phyloP scores from a whole-genome alignment of 176 grass and related monocot species.

The Luzula sylvatica region DNA sequence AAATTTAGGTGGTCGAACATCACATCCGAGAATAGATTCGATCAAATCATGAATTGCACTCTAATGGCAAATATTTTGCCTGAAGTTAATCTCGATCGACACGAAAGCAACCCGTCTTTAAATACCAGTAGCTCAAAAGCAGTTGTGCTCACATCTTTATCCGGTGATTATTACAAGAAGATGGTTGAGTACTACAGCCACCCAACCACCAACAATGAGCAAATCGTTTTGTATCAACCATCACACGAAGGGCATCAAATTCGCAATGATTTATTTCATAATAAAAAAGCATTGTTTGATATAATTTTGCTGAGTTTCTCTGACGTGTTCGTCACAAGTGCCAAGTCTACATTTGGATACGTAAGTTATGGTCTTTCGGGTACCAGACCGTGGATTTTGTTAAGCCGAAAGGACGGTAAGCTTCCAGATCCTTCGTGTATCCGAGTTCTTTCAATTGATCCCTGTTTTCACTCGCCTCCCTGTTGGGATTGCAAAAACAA shows the following conservation, averaged over 20 bases:
- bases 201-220: conserved; percentile 3
- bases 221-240: conserved; percentile 20
- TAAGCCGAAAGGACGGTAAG: background rate
- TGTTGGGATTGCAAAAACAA: conserved; percentile 45
- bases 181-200: conserved; percentile 18
- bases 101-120: background rate
- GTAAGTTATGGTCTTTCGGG: conserved; percentile 19
- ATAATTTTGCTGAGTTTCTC: conserved; percentile 34
- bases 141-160: conserved; percentile 19
- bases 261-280: conserved; percentile 11
- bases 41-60: conserved; percentile 21
- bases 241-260: conserved; percentile 26
- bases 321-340: conserved; percentile 22
- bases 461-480: conserved; percentile 59
- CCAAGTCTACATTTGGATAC: conserved; percentile 30
- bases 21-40: conserved; percentile 8
- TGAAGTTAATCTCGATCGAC: background rate
- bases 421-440: conserved; percentile 10
- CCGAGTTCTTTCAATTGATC: conserved; percentile 34
- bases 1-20: conserved; percentile 17
- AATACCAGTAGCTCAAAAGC: background rate
- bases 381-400: conserved; percentile 36
- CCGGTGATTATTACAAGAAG: conserved; percentile 13
- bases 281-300: conserved; percentile 23
- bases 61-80: conserved; percentile 10